Evolutionary conservation across 768 basidiomycete genomes (phyloP).

Genomic region (Psilocybe cyanescens): DNA sequence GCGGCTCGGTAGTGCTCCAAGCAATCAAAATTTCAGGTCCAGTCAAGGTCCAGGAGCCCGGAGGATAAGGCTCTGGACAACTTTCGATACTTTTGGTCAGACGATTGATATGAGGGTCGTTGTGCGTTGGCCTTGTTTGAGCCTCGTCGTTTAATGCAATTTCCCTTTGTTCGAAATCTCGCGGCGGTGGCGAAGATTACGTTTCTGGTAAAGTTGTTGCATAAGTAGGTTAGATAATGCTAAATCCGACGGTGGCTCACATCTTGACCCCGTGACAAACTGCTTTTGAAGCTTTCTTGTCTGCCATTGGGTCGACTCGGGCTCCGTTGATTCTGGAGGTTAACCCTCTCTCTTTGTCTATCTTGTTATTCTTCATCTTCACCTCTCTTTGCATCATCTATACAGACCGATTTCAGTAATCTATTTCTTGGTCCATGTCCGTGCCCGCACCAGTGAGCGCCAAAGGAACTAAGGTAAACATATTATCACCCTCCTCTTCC

Average conservation of each 20-base stretch:
- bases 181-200: too few species aligned
- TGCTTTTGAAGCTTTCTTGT: background rate
- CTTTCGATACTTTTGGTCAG: background rate
- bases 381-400: background rate
- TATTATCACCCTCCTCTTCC: background rate
- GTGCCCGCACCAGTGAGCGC: too few species aligned
- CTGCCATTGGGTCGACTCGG: background rate
- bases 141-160: too few species aligned
- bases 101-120: too few species aligned
- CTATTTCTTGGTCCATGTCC: too few species aligned
- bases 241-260: background rate
- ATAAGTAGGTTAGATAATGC: too few species aligned
- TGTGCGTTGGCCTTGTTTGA: background rate
- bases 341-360: background rate
- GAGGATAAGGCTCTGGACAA: too few species aligned
- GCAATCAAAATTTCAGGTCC: background rate
- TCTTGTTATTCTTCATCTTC: background rate
- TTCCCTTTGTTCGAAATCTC: too few species aligned
- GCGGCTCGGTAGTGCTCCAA: too few species aligned
- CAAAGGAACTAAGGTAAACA: conserved; percentile 6
- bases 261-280: background rate
- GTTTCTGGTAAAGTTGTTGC: too few species aligned
- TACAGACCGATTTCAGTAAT: too few species aligned
- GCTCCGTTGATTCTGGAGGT: too few species aligned
- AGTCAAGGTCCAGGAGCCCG: background rate